Conservation (phyloP, 2,329 filamentous ascomycete genomes). For the Hymenotorrendiella dingleyae region DNA sequence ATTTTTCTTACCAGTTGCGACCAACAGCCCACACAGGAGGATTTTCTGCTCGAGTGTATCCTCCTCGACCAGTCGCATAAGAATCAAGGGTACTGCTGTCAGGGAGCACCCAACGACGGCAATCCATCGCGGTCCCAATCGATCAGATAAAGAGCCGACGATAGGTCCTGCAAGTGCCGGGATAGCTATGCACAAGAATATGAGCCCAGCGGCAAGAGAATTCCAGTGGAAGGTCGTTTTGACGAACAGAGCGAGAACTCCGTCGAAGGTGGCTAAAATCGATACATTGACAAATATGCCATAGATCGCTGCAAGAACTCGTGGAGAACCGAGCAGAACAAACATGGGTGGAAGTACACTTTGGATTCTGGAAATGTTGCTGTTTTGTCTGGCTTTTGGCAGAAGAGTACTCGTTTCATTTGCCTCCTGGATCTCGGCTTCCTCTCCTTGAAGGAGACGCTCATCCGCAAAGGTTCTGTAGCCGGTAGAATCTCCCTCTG, state of each 20-base stretch:
- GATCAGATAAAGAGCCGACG: constrained; percentile 41
- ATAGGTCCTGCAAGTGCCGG: constrained; percentile 54
- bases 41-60: constrained; percentile 55
- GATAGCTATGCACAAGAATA: constrained; percentile 50
- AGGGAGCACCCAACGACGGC: constrained; percentile 52
- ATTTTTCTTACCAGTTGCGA: constrained; percentile 40
- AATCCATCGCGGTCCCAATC: constrained; percentile 56
- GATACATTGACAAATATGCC: constrained; percentile 40
- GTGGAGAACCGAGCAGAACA: constrained; percentile 13
- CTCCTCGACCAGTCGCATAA: constrained; percentile 56
- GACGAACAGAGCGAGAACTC: constrained; percentile 47
- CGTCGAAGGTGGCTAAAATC: constrained; percentile 47
- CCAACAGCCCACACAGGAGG: constrained; percentile 55
- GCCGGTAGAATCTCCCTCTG: neutral
- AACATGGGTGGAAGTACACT: constrained; percentile 13
- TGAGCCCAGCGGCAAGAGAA: constrained; percentile 46
- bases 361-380: neutral
- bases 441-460: neutral
- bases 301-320: constrained; percentile 33
- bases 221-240: constrained; percentile 46
- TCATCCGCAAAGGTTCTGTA: neutral
- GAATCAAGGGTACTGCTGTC: constrained; percentile 50
- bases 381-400: neutral
- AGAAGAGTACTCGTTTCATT: neutral
- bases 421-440: neutral